Evolutionary conservation across 768 basidiomycete genomes (phyloP), one percentile per base, ranked within the genome.

Genomic region (Xanthoconium purpureum): DNA sequence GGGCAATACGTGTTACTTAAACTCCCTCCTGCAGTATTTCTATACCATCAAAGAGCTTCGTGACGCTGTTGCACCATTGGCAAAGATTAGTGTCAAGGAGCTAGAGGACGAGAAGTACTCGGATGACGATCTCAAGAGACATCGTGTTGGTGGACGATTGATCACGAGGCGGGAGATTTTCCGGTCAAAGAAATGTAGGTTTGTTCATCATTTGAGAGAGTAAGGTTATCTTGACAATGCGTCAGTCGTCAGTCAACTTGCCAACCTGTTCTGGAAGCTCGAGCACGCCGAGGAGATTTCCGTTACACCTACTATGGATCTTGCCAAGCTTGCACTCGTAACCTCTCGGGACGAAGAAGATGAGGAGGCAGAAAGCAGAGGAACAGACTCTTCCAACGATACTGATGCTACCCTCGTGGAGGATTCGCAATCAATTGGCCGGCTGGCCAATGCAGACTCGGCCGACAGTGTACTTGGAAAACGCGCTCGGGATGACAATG

Each of bases 21-120:
- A 92, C 66, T 93, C 88, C 37, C 75, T 89, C 35, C 54, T 65
- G 42, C 67, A 96, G 88, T 97, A 96, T 70, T 95, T 97, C 69
- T 96, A 94, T 70, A 96, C 94, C n/a, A 93, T 97, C 71, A 89
- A 84, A 66, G 91, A 94, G 36, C 81, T 97, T 29, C 82, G 94
- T 33, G 85, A 87, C 18, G 85, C 89, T 7, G 84, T 96, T 10
- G 75, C 74, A 32, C 82, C 80, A 18, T 77, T 86, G 75, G 79
- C 79, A 28, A 78, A 81, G 54, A 66, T 78, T 38, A 81, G 80
- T 47, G 54, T 79, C 54, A 87, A 86, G 62, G 64, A 77, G 0
- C 56, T 86, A 14, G 85, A 83, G 37, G 85, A 88, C 39, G 85
- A 85, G 56, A 91, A 89, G 58, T 73, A 88, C 50, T 83, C 85